Percentiles rank a stretch among this genome's conserved stretches.
Evolutionary conservation across 208 protist genomes (phyloP).

Genomic region (Tritrichomonas foetus): DNA sequence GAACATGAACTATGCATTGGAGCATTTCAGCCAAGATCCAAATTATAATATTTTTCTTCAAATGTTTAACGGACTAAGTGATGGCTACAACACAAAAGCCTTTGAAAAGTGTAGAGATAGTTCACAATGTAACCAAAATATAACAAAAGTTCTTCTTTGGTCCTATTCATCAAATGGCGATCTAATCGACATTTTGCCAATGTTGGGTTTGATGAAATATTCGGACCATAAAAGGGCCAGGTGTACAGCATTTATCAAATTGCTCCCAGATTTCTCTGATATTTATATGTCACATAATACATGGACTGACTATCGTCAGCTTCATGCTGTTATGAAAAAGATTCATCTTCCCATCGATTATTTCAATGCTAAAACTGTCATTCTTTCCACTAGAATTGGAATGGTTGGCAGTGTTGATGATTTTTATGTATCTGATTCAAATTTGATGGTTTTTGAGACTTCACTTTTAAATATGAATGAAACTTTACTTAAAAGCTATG

Average conservation of each 20-base stretch:
- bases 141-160: too few species aligned
- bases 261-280: conserved; percentile 12
- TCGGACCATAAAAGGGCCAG: not conserved
- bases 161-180: not conserved
- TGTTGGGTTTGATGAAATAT: not conserved
- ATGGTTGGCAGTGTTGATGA: conserved; percentile 70
- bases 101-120: too few species aligned
- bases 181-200: not conserved
- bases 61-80: too few species aligned
- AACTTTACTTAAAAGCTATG: conserved; percentile 47
- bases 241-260: not conserved
- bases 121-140: too few species aligned
- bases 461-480: conserved; percentile 60
- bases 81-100: too few species aligned
- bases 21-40: too few species aligned
- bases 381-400: conserved; percentile 43
- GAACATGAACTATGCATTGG: too few species aligned
- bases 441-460: conserved; percentile 68
- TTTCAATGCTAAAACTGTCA: not conserved
- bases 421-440: conserved; percentile 69
- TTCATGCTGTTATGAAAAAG: not conserved
- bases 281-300: not conserved
- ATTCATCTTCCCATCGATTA: not conserved
- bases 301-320: not conserved
- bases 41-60: too few species aligned